Base-by-base conservation (phyloP, 2,329 filamentous ascomycete genomes). In the Clonostachys chloroleuca region DNA sequence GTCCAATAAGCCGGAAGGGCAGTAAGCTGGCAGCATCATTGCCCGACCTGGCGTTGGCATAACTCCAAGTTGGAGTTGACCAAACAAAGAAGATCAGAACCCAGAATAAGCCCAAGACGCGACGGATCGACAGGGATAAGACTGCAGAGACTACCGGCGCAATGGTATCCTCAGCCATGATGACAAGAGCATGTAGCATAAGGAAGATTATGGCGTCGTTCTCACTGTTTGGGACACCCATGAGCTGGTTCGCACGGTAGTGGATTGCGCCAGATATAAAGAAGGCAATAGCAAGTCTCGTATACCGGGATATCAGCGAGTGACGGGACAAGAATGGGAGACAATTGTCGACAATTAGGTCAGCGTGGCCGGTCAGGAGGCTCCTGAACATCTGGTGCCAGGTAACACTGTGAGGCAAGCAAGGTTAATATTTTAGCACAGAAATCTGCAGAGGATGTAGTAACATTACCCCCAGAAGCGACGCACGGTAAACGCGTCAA, bases 61-160 rank as follows among this genome's bases (percentile, higher is more conserved):
- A 48, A 17, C 36, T 48, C 47, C 47, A 48, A 33, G 20, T 36
- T 13, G 47, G 47, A 18, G 34, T 48, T 16, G 47, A 45, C 47
- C 47, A 48, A 33, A 45, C 34, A 24, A 48, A 20, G 42, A 48
- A 48, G 30, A 42, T 41, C 47, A 44, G 18, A 35, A 45, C 47
- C 47, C 47, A 48, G 2, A 41, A 18, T 33, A 20, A 45, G 20
- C 47, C 47, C 10, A 40, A 35, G 20, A 44, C 14, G 6, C 42
- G 47, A 45, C 42, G 42, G 35, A 48, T 36, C 33, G 42, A 16
- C 13, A n/a, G 12, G 42, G 42, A 42, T 13, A 48, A n/a, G 14
- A 39, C 12, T 7, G 36, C 36, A 14, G 36, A 39, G 36, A 17
- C 12, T n/a, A 39, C 17, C 17, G 44, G 44, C 20, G 18, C 20